Conservation (phyloP, 164 flowering plant genomes). For the Piper betle region DNA sequence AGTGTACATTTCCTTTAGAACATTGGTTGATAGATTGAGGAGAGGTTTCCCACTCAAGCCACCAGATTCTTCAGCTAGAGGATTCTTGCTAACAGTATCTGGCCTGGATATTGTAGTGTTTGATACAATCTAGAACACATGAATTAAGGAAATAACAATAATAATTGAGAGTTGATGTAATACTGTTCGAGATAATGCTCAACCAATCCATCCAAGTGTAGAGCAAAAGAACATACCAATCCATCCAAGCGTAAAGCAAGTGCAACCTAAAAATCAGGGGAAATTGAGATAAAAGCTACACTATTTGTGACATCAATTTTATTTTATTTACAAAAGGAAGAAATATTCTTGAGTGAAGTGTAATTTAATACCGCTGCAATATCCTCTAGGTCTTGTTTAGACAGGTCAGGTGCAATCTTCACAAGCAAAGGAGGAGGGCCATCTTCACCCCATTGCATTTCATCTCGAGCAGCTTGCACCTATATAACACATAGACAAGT, state of each 20-base stretch:
- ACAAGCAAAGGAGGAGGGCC: constrained; percentile 98
- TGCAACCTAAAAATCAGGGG: constrained; percentile 60
- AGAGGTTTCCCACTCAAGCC: constrained; percentile 97
- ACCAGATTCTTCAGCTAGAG: constrained; percentile 68
- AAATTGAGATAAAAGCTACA: constrained; percentile 3
- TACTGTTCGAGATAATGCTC: background rate
- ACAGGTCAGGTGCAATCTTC: constrained; percentile 93
- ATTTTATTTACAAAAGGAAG: background rate
- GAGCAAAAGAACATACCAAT: constrained; percentile 38
- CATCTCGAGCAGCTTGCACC: constrained; percentile 99
- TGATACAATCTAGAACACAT: constrained; percentile 59
- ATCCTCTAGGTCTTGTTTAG: constrained; percentile 92
- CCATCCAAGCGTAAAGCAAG: constrained; percentile 91
- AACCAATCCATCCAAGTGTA: background rate
- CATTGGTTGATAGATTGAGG: constrained; percentile 54
- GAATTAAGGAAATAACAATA: background rate
- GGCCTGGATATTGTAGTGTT: constrained; percentile 96
- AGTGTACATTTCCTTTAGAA: constrained; percentile 84
- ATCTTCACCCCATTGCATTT: constrained; percentile 99
- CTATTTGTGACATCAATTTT: too few species aligned
- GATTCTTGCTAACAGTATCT: constrained; percentile 40
- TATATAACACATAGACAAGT: constrained; percentile 6
- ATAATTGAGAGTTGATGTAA: background rate
- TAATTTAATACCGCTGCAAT: constrained; percentile 71
- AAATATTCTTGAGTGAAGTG: background rate